Percentiles rank a stretch among this genome's conserved stretches.
phyloP scores from a whole-genome alignment of 148 eudicot genomes.

The Persicaria maculosa region DNA sequence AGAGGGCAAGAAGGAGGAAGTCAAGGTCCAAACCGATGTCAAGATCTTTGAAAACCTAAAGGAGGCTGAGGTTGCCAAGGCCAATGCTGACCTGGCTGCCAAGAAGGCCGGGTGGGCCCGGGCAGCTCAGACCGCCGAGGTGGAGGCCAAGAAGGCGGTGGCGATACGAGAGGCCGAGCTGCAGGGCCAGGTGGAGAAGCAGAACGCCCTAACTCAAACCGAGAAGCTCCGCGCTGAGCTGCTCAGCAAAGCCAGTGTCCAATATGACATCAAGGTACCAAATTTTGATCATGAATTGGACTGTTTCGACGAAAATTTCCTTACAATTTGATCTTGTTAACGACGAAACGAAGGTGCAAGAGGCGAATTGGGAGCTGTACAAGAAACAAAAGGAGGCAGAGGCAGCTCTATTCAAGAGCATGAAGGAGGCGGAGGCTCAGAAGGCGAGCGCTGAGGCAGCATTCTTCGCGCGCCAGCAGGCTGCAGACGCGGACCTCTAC shows the following conservation, averaged over 20 bases:
- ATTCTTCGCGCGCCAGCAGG: conserved; percentile 39
- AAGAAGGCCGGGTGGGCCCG: conserved; percentile 40
- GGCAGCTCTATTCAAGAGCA: conserved; percentile 32
- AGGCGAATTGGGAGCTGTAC: conserved; percentile 59
- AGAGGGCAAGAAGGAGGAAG: conserved; percentile 37
- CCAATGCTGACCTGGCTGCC: conserved; percentile 30
- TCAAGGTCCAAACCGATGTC: conserved; percentile 32
- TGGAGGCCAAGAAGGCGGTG: conserved; percentile 42
- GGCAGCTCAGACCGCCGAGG: conserved; percentile 40
- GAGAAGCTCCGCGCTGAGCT: conserved; percentile 46
- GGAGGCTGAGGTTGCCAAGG: conserved; percentile 47
- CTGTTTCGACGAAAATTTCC: no score
- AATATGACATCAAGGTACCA: conserved; percentile 36
- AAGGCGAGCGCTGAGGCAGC: conserved; percentile 37
- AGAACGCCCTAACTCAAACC: conserved; percentile 44
- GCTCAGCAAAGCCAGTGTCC: conserved; percentile 45
- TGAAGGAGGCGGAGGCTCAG: conserved; percentile 31
- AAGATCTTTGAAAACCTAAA: conserved; percentile 36
- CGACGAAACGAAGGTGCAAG: conserved; percentile 31
- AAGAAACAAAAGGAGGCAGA: conserved; percentile 47
- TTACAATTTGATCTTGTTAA: no score
- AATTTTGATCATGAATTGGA: no score
- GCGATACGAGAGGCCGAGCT: conserved; percentile 41
- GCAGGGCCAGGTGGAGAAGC: conserved; percentile 39
- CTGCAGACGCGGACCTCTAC: conserved; percentile 46